phyloP scores from a whole-genome alignment of 2,329 filamentous ascomycete species.

The Chrysoporthe austroafricana region DNA sequence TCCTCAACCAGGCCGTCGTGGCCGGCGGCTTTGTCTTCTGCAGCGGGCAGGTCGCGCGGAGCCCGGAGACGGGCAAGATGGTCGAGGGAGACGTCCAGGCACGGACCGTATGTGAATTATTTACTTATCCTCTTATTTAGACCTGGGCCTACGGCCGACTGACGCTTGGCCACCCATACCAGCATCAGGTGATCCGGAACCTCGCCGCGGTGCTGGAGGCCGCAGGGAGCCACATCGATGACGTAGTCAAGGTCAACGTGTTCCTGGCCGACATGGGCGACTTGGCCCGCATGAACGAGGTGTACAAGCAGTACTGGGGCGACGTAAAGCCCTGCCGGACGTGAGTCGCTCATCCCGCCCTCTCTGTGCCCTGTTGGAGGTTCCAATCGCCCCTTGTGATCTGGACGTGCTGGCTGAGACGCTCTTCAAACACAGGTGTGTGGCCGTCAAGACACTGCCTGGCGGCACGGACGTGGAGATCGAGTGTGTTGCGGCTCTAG shows the following conservation, averaged over 20 bases:
- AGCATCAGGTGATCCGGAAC: slow-evolving; percentile 71
- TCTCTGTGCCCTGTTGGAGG: background rate
- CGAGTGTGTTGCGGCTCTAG: slow-evolving; percentile 40
- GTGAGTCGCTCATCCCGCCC: slow-evolving; percentile 35
- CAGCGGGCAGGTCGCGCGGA: slow-evolving; percentile 72
- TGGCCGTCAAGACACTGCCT: slow-evolving; percentile 42
- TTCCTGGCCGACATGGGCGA: slow-evolving; percentile 76
- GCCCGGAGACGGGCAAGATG: slow-evolving; percentile 59
- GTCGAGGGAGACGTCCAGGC: slow-evolving; percentile 67
- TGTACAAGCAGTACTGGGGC: slow-evolving; percentile 72
- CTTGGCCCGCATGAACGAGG: slow-evolving; percentile 75
- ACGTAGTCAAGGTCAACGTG: slow-evolving; percentile 74
- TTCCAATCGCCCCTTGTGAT: background rate
- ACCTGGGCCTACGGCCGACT: background rate
- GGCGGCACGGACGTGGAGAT: slow-evolving; percentile 41
- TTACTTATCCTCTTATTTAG: no score
- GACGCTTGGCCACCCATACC: background rate
- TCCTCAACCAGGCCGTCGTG: slow-evolving; percentile 62
- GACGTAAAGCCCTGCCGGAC: slow-evolving; percentile 51
- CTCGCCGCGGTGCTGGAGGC: slow-evolving; percentile 70
- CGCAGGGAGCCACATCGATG: slow-evolving; percentile 65
- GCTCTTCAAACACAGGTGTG: slow-evolving; percentile 33
- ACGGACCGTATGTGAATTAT: slow-evolving; percentile 54
- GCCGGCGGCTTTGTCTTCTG: slow-evolving; percentile 71
- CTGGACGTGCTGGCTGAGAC: background rate